Evolutionary conservation across 2,329 filamentous ascomycete genomes (phyloP).

Genomic region (Gliomastix tumulicola): DNA sequence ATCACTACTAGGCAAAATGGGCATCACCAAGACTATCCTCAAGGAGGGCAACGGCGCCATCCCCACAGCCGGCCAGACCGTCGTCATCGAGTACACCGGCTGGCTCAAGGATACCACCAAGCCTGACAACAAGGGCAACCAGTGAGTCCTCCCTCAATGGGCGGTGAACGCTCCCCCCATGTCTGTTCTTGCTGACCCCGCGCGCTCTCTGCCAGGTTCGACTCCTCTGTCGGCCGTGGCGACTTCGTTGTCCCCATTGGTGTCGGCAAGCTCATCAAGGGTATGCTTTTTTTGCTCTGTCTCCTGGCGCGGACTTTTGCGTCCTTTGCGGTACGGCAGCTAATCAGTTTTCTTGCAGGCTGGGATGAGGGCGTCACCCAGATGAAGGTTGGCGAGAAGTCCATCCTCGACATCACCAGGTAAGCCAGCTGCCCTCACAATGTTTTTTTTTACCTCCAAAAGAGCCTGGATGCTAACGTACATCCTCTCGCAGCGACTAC

Average conservation of each 20-base stretch:
- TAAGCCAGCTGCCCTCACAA: too few species aligned
- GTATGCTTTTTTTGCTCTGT: constrained; percentile 36
- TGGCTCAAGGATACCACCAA: constrained; percentile 65
- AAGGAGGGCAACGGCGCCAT: constrained; percentile 53
- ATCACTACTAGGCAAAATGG: too few species aligned
- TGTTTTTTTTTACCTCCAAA: too few species aligned
- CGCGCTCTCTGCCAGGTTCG: constrained; percentile 60
- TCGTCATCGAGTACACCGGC: constrained; percentile 88
- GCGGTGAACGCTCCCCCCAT: background rate
- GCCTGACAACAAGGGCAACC: constrained; percentile 57
- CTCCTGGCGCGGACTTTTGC: background rate
- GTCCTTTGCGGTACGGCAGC: background rate
- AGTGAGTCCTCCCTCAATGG: constrained; percentile 59
- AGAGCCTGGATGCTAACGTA: too few species aligned
- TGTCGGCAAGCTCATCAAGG: constrained; percentile 76
- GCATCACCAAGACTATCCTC: constrained; percentile 62
- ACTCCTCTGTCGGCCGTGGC: constrained; percentile 72
- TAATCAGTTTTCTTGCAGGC: constrained; percentile 38
- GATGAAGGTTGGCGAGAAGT: constrained; percentile 90
- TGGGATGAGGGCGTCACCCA: constrained; percentile 79
- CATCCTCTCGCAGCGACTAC: constrained; percentile 42
- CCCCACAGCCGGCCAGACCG: constrained; percentile 61
- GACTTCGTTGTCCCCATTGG: constrained; percentile 77
- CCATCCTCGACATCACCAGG: constrained; percentile 74
- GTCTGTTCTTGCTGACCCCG: background rate